Percentiles rank a stretch among this genome's conserved stretches.
Evolutionary conservation across 1,284 basidiomycete genomes (phyloP).

Genomic region (Porodaedalea pini): DNA sequence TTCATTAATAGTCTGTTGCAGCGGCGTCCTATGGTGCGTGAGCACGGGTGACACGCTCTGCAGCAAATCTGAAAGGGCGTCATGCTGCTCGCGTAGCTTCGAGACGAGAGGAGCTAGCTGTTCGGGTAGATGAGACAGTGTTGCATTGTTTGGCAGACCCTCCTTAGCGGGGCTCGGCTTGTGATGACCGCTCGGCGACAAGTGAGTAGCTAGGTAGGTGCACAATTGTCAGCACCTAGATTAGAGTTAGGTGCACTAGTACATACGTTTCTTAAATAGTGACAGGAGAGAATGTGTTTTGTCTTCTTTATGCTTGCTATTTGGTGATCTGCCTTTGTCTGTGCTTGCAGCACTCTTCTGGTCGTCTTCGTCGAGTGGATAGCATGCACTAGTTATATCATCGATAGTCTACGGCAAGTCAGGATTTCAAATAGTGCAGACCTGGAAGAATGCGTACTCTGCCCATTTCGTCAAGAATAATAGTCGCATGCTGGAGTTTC

Average conservation of each 20-base stretch:
- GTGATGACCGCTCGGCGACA: neutral
- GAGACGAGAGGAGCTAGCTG: conserved; percentile 3
- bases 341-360: conserved; percentile 1
- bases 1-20: conserved; percentile 16
- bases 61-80: conserved; percentile 13
- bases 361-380: conserved; percentile 10
- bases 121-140: neutral
- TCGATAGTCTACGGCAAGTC: conserved; percentile 11
- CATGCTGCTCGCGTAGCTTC: conserved; percentile 16
- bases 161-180: conserved; percentile 11
- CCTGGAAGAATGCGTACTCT: conserved; percentile 1
- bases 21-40: conserved; percentile 6
- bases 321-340: conserved; percentile 1
- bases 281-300: conserved; percentile 13
- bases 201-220: conserved; percentile 4
- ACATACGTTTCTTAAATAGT: conserved; percentile 19
- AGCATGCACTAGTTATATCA: conserved; percentile 4
- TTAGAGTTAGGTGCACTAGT: neutral
- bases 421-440: neutral
- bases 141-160: neutral
- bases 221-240: neutral
- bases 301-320: conserved; percentile 13
- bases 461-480: conserved; percentile 18
- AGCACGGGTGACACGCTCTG: conserved; percentile 1
- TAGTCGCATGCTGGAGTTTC: conserved; percentile 11